These are phyloP conservation scores for Mycena leptocephala DNA, from an alignment of 768 basidiomycete species.

Conservation along the genomic window DNA sequence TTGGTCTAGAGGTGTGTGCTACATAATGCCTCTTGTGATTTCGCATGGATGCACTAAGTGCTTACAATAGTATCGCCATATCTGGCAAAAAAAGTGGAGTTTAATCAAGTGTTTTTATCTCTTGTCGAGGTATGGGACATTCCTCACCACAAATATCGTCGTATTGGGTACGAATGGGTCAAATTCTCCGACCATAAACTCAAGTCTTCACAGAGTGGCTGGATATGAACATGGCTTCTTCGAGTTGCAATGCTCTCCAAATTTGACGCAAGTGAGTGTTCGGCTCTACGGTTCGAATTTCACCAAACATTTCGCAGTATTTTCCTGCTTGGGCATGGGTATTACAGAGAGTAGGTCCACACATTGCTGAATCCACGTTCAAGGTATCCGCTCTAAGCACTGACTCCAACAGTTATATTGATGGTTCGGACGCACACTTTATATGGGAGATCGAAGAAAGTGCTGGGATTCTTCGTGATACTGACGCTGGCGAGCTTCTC, in stretches of 20 bases:
- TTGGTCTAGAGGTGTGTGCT: background rate
- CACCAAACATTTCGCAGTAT: background rate
- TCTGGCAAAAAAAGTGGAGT: constrained; percentile 43
- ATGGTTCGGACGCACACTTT: constrained; percentile 23
- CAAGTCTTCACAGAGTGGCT: background rate
- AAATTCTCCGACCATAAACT: background rate
- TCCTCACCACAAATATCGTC: constrained; percentile 36
- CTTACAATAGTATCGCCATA: background rate
- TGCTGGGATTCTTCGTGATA: constrained; percentile 6
- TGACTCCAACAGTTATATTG: constrained; percentile 6
- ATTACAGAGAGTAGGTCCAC: background rate
- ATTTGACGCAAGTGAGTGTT: background rate
- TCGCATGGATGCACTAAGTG: background rate
- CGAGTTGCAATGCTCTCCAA: background rate
- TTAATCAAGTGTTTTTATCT: constrained; percentile 44
- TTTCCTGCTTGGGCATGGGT: background rate
- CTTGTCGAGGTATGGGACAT: constrained; percentile 43
- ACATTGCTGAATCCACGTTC: background rate
- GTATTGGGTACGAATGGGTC: constrained; percentile 23
- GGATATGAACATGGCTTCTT: background rate
- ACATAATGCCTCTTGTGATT: too few species aligned
- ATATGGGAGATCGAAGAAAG: constrained; percentile 8
- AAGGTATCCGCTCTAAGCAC: too few species aligned
- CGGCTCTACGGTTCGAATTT: background rate
- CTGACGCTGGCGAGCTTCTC: background rate